Evolutionary conservation across 805 yeast species (phyloP), one percentile per base, ranked within the genome.

Genomic region (Pichia cephalocereana): DNA sequence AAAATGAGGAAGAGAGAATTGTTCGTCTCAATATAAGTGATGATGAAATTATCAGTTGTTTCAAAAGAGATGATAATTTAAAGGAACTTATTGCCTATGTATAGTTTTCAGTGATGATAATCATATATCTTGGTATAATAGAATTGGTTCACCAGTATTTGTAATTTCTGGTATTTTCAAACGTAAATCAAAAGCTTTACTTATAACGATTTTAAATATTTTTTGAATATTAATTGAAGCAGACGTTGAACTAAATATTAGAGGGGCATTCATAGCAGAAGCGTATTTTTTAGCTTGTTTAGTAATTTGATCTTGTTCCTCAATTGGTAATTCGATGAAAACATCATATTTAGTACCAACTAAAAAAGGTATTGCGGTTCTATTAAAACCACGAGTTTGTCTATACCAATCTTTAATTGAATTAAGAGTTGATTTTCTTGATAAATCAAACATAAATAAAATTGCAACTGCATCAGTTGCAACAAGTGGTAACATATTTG

Each of bases 371-470:
- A 91, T 84, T 9, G 97, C 96, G 0, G 90, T 83, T 60, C 82
- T 80, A 66, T 91, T 91, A 61, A 87, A 82, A 0, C 95, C 95
- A 45, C 95, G 71, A 0, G 95, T 91, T 60, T 86, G 95, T 52
- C 95, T 71, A 63, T 89, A 91, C 99, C 98, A 91, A 59, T 89
- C 96, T 61, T 87, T 86, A 46, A 91, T 75, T n/a, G 90, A 83
- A 60, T 84, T 85, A 46, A 91, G 71, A 0, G 96, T 87, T 28
- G 89, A 79, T 53, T 85, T 86, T 42, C 96, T 74, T 1, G 96
- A 86, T 50, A 91, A 69, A 66, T 91, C 98, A 70, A 85, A 91
- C 82, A 86, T 80, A 58, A 90, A 89, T 40, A 91, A 71, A 27
- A 91, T 79, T 1, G 96, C 96, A 14, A 89, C 93, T 0, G 98